phyloP scores from a whole-genome alignment of 352 stramenopile species.

The Phytophthora idaei region DNA sequence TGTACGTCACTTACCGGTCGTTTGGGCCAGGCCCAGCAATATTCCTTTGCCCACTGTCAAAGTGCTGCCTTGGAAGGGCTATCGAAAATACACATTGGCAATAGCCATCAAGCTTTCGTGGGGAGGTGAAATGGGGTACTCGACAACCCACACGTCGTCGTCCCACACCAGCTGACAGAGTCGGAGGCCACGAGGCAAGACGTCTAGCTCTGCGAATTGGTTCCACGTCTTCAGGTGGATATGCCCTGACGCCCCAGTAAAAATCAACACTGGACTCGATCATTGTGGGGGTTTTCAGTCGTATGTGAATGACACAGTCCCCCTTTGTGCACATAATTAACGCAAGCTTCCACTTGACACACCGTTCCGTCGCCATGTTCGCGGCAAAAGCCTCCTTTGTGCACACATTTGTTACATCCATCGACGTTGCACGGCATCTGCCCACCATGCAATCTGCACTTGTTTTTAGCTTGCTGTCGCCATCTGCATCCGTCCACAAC shows the following conservation, averaged over 20 bases:
- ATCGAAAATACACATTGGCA: background rate
- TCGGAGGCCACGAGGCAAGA: background rate
- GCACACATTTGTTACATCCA: conserved; percentile 66
- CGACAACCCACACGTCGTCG: background rate
- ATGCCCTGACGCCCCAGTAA: background rate
- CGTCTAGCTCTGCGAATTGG: background rate
- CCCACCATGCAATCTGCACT: conserved; percentile 63
- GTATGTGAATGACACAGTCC: conserved; percentile 68
- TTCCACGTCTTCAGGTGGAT: background rate
- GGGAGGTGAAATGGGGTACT: background rate
- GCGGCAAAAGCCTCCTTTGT: conserved; percentile 67
- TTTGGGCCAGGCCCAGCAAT: no score
- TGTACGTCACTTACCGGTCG: background rate
- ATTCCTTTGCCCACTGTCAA: background rate
- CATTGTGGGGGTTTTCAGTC: background rate
- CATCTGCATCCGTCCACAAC: conserved; percentile 54
- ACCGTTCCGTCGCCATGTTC: conserved; percentile 61
- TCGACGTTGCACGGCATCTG: conserved; percentile 65
- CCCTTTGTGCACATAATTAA: conserved; percentile 72
- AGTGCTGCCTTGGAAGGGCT: background rate
- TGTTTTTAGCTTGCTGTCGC: conserved; percentile 59
- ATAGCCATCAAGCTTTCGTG: background rate
- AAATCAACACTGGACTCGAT: background rate
- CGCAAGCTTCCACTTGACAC: conserved; percentile 64
- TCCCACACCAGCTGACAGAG: background rate